Base-by-base conservation (phyloP, 164 flowering plant genomes). In the Aristolochia fimbriata region DNA sequence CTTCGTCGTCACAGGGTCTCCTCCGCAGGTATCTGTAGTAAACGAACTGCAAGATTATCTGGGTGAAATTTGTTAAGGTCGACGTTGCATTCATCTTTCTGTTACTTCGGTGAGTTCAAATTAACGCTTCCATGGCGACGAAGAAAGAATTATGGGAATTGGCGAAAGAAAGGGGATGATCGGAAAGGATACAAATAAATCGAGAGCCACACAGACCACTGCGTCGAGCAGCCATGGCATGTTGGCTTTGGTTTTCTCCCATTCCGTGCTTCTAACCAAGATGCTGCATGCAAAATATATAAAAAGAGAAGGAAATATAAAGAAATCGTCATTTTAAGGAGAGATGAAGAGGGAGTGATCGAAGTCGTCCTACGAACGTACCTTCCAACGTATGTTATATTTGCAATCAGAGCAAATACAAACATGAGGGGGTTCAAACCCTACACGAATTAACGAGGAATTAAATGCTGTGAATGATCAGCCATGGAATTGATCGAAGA, bases 161-260 rank as follows among this genome's bases (percentile, higher is more conserved):
- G 31, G n/a, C 6, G 3, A 2, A 2, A 24, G 23, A 21, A 20
- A 17, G 30, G 12, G 25, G 0, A 43, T 20, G 46, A 43, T n/a
- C n/a, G n/a, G 16, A 66, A 68, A 80, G 93, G 93, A 86, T 88
- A 88, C 96, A 71, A 86, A 84, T 62, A 83, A 58, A 70, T 88
- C 96, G 2, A 88, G 84, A 41, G 58, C 66, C 64, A 91, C 96
- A 65, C 97, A 91, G 19, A 77, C 91, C 15, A 65, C 65, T 10
- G 97, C 97, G 76, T 91, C 97, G 59, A 91, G 74, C 77, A 91
- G 60, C 97, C 97, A 91, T 16, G 97, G 93, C 82, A 91, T 59
- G 68, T 88, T 91, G 0, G 97, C 80, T 68, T 80, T 81, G 33
- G 81, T 77, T 25, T 60, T 82, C 1, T 66, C 68, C 93, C 93